These are phyloP conservation scores for Chenopodium suecicum DNA, from an alignment of 148 eudicot species.

Conservation along the genomic window DNA sequence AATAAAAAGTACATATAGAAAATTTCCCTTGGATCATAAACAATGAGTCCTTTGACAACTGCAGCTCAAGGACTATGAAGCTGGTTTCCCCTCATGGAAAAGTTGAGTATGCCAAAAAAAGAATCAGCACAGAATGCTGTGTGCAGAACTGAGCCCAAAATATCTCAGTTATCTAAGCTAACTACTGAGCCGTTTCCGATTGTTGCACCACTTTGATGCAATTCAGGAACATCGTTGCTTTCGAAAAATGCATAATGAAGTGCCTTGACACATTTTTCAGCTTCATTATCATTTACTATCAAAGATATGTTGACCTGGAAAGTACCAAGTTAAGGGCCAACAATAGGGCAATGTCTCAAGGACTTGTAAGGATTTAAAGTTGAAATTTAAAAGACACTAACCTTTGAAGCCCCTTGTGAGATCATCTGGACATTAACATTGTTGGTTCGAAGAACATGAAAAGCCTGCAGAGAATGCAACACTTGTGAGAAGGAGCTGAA, in stretches of 20 bases:
- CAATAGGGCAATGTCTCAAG: not conserved
- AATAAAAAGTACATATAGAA: not conserved
- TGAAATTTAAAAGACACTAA: conserved; percentile 3
- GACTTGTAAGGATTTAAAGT: not conserved
- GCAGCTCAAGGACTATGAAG: conserved; percentile 1
- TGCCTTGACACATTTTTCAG: conserved; percentile 82
- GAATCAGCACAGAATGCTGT: conserved; percentile 4
- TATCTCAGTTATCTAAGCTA: conserved; percentile 15
- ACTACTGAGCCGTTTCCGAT: conserved; percentile 30
- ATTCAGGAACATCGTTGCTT: conserved; percentile 37
- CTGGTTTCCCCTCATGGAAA: not conserved
- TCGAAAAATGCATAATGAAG: conserved; percentile 86
- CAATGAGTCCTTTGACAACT: not conserved
- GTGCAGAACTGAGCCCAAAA: not conserved
- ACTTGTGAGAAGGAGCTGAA: conserved; percentile 2
- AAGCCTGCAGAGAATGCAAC: conserved; percentile 50
- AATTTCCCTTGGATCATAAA: not conserved
- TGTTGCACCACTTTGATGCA: conserved; percentile 13
- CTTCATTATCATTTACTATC: conserved; percentile 84
- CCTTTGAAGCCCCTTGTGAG: conserved; percentile 97
- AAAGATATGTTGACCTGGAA: conserved; percentile 84
- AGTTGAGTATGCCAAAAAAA: not conserved
- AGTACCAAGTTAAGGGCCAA: conserved; percentile 11
- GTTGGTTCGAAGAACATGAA: conserved; percentile 62
- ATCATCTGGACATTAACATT: conserved; percentile 97